These are phyloP conservation scores for Trichoderma asperelloides DNA, from an alignment of 495 filamentous ascomycete genomes.

Conservation along the genomic window DNA sequence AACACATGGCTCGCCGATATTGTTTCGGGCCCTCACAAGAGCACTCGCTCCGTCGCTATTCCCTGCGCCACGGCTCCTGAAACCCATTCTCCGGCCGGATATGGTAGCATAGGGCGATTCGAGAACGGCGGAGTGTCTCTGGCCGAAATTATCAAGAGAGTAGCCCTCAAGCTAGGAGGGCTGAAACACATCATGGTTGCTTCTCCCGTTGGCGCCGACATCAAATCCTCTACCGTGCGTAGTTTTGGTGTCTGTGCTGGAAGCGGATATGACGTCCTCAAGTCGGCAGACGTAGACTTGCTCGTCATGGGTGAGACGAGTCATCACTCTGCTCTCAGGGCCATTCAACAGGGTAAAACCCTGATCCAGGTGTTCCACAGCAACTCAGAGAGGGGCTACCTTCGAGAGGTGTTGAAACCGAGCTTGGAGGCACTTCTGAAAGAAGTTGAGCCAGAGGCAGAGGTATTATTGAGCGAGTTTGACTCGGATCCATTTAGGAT, in stretches of 20 bases:
- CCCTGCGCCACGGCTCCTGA: conserved; percentile 20
- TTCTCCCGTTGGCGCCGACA: conserved; percentile 17
- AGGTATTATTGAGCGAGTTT: conserved; percentile 63
- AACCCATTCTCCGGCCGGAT: conserved; percentile 47
- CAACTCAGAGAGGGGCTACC: conserved; percentile 79
- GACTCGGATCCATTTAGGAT: conserved; percentile 64
- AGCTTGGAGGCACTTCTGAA: conserved; percentile 51
- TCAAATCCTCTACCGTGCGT: conserved; percentile 34
- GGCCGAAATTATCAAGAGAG: conserved; percentile 47
- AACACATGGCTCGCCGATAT: conserved; percentile 95
- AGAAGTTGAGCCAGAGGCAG: conserved; percentile 38
- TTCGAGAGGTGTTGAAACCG: conserved; percentile 58
- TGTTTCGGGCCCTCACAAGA: conserved; percentile 34
- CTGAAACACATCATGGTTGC: conserved; percentile 34
- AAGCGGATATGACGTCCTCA: conserved; percentile 65
- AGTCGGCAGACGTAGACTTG: conserved; percentile 60
- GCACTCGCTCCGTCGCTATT: conserved; percentile 27
- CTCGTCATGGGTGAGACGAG: conserved; percentile 87
- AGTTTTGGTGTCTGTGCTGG: conserved; percentile 73
- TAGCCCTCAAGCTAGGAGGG: conserved; percentile 27
- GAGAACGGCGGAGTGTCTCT: conserved; percentile 47
- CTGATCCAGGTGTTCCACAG: conserved; percentile 84
- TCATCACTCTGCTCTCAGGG: conserved; percentile 82
- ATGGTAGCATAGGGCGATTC: conserved; percentile 67
- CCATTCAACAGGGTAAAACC: conserved; percentile 77